These are phyloP conservation scores for Orobanche coerulescens DNA, from an alignment of 257 asterid genomes.

Conservation along the genomic window DNA sequence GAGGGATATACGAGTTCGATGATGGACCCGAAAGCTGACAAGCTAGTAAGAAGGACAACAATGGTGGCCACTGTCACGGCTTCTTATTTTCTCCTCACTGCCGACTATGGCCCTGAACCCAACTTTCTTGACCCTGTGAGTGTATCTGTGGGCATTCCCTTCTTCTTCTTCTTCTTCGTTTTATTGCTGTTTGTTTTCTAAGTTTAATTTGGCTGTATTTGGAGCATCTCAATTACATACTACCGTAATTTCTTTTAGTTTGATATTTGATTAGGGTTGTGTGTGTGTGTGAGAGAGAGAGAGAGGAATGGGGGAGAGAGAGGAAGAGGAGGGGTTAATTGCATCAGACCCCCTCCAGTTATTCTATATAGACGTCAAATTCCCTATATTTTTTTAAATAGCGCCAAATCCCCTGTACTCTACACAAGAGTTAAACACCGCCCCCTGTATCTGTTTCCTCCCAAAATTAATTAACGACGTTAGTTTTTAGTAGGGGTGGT, in stretches of 20 bases:
- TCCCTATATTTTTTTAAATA: too few relatives aligned
- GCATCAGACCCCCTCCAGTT: too few relatives aligned
- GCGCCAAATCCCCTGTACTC: too few relatives aligned
- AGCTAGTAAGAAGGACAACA: constrained; percentile 68
- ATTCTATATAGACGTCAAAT: too few relatives aligned
- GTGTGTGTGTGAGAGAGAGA: not conserved
- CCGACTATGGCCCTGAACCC: constrained; percentile 82
- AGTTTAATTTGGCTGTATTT: not conserved
- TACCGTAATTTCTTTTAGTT: not conserved
- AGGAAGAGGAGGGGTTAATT: too few relatives aligned
- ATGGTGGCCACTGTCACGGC: constrained; percentile 76
- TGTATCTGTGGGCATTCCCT: not conserved
- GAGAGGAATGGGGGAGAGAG: too few relatives aligned
- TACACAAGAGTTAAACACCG: too few relatives aligned
- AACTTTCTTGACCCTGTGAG: constrained; percentile 76
- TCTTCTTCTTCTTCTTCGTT: not conserved
- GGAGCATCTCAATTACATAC: not conserved
- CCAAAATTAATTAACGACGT: too few relatives aligned
- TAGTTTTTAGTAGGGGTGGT: too few relatives aligned
- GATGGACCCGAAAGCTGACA: constrained; percentile 63
- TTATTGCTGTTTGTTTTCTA: too few relatives aligned
- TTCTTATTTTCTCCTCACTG: constrained; percentile 78
- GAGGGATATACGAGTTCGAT: not conserved
- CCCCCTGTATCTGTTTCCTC: too few relatives aligned
- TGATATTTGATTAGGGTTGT: not conserved